Percentiles rank a stretch among this genome's conserved stretches.
phyloP scores from a whole-genome alignment of 1,139 yeast species.

The Protomyces arabidopsidicola region DNA sequence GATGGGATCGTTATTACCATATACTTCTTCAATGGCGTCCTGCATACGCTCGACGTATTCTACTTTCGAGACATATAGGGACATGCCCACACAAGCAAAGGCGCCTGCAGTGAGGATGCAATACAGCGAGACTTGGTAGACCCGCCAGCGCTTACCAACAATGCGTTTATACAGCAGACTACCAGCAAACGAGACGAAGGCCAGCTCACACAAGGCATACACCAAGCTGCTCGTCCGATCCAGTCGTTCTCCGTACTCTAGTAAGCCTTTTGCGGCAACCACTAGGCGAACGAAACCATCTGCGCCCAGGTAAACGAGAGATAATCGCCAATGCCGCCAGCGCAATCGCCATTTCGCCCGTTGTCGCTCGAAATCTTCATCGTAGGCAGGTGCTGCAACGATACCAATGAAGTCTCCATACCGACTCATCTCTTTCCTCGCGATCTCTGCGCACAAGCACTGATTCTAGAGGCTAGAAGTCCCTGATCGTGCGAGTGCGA shows the following conservation, averaged over 20 bases:
- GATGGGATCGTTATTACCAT: background rate
- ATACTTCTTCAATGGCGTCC: background rate
- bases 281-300: background rate
- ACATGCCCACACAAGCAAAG: background rate
- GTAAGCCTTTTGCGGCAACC: background rate
- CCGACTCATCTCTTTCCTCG: too few relatives aligned
- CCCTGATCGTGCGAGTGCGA: too few relatives aligned
- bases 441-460: too few relatives aligned
- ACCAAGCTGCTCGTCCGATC: background rate
- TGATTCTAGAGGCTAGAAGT: too few relatives aligned
- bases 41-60: background rate
- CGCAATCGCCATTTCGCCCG: background rate
- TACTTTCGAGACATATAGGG: background rate
- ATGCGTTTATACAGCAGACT: background rate
- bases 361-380: background rate
- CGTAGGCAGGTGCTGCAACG: background rate
- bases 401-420: too few relatives aligned
- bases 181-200: background rate
- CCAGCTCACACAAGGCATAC: background rate
- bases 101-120: background rate
- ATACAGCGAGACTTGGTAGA: background rate
- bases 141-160: background rate
- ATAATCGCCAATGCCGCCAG: background rate
- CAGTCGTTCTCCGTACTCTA: background rate
- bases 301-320: background rate